Percentiles rank a stretch among this genome's conserved stretches.
Evolutionary conservation across 768 basidiomycete species (phyloP).

Genomic region (Tulasnella sp.): DNA sequence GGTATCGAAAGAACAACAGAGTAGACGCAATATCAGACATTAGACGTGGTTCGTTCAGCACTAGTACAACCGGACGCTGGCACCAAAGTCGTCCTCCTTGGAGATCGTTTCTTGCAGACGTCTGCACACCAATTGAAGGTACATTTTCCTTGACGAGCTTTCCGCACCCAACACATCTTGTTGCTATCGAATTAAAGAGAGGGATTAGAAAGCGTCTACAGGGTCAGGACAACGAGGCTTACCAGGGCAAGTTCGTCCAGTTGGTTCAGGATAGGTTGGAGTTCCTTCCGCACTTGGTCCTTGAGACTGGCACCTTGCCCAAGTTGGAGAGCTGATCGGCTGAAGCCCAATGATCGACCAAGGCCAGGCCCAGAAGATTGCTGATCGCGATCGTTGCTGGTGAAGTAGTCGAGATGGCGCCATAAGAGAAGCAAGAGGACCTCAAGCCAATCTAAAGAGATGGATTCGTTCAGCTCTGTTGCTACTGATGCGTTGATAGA

Average conservation of each 20-base stretch:
- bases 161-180: slow-evolving; percentile 54
- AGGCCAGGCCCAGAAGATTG: slow-evolving; percentile 23
- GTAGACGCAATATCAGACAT: neutral
- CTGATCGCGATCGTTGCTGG: slow-evolving; percentile 28
- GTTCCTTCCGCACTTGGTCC: slow-evolving; percentile 57
- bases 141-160: slow-evolving; percentile 62
- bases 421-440: slow-evolving; percentile 79
- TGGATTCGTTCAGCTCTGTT: neutral
- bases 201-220: too few relatives aligned
- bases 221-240: slow-evolving; percentile 37
- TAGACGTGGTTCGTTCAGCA: slow-evolving; percentile 4
- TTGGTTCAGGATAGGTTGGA: slow-evolving; percentile 60
- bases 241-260: slow-evolving; percentile 59
- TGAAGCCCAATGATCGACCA: neutral
- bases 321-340: slow-evolving; percentile 25
- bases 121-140: slow-evolving; percentile 75
- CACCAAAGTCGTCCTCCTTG: slow-evolving; percentile 15
- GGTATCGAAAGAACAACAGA: neutral
- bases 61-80: slow-evolving; percentile 15
- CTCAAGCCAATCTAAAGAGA: slow-evolving; percentile 63
- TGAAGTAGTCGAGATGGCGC: slow-evolving; percentile 75
- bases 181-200: slow-evolving; percentile 13
- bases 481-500: neutral
- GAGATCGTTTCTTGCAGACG: slow-evolving; percentile 57
- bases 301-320: slow-evolving; percentile 55